Evolutionary conservation across 352 stramenopile species (phyloP), one percentile per base, ranked within the genome.

Genomic region (Globisporangium okanoganense): DNA sequence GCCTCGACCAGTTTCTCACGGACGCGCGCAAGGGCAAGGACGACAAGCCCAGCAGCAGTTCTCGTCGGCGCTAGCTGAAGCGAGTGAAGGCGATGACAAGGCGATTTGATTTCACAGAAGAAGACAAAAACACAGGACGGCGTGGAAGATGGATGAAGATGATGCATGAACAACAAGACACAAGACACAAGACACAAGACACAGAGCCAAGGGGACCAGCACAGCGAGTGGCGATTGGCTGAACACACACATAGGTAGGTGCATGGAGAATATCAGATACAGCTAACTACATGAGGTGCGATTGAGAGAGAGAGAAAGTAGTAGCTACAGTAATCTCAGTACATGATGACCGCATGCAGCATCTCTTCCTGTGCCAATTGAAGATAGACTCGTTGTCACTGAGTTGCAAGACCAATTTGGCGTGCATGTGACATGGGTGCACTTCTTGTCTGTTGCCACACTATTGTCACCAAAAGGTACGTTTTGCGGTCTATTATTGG

Each of bases 1-100:
- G 85, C 18, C 64, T 96, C 29, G 88, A 94, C 57, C 78, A 91
- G 63, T 94, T 95, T 58, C 66, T 95, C 25, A 82, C 81, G 13
- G 83, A 95, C 36, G 85, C 85, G 10, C 78, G 85, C 27, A 85
- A 79, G 56, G 69, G 69, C 22, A 48, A 53, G 24, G 65, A 70
- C 22, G 63, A 75, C 29, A 41, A 62, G 25, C 49, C 41, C 20
- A 66, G 69, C 16, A 66, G 69, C 45, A 69, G 73, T 14, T 54
- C 48, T 60, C 65, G 65, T 45, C 72, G 68, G 13, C 75, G 66
- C 44, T 81, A 69, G 71, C 1, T 36, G 22, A n/a, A n/a, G n/a
- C n/a, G n/a, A n/a, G n/a, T n/a, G n/a, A n/a, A n/a, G n/a, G n/a
- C n/a, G n/a, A n/a, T n/a, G n/a, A n/a, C n/a, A n/a, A n/a, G n/a